These are phyloP conservation scores for Aspergillus fumigatus DNA, from an alignment of 2,329 filamentous ascomycete species.

Conservation along the genomic window DNA sequence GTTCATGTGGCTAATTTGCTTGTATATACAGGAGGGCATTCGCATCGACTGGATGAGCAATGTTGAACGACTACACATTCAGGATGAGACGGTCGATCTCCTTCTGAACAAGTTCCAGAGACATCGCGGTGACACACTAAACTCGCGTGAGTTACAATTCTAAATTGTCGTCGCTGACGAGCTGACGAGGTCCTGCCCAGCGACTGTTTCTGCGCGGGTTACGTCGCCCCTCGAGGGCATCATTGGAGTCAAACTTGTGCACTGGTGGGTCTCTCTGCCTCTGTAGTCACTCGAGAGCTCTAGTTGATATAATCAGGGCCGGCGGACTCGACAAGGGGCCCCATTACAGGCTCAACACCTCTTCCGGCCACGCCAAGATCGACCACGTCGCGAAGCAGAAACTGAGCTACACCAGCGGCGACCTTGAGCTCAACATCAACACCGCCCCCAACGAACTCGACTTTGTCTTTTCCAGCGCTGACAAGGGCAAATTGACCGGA, in stretches of 20 bases:
- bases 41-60: constrained; percentile 41
- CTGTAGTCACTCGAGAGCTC: not conserved
- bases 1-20: not conserved
- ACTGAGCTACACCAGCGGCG: constrained; percentile 30
- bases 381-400: constrained; percentile 20
- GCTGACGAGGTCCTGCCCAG: constrained; percentile 11
- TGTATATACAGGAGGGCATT: constrained; percentile 28
- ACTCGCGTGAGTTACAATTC: constrained; percentile 26
- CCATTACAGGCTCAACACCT: constrained; percentile 29
- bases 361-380: constrained; percentile 26
- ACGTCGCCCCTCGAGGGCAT: constrained; percentile 36
- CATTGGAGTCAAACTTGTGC: constrained; percentile 37
- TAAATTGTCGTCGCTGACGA: not conserved
- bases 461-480: constrained; percentile 23
- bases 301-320: constrained; percentile 20
- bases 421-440: constrained; percentile 29
- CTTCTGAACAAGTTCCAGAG: constrained; percentile 36
- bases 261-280: constrained; percentile 24
- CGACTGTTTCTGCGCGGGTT: constrained; percentile 30
- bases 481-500: constrained; percentile 28
- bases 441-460: constrained; percentile 31
- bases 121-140: constrained; percentile 38
- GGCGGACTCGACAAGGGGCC: constrained; percentile 34
- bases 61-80: constrained; percentile 30
- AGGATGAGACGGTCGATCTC: constrained; percentile 30